Base-by-base conservation (phyloP, 495 filamentous ascomycete species). In the Neurospora intermedia region DNA sequence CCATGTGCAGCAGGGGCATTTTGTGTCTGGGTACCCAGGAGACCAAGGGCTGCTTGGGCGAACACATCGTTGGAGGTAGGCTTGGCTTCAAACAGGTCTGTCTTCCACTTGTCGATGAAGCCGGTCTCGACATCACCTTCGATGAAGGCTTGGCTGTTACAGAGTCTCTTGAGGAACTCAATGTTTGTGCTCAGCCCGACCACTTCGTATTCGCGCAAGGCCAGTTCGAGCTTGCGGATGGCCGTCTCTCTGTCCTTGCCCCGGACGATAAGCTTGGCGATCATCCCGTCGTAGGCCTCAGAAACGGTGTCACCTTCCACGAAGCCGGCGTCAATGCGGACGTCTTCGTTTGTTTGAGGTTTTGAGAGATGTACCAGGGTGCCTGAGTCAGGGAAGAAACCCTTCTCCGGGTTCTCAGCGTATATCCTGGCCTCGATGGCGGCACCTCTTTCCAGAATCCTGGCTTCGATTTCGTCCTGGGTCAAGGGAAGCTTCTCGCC, bases 271-370 rank as follows among this genome's bases (percentile, higher is more conserved):
- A 99, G 86, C 80, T 99, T 99, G 54, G 96, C 91, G 74, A 99
- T 98, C 96, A 99, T 98, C 6, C 96, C 95, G 76, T 99, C 96
- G 81, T 98, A 99, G 71, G 96, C 90, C n/a, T 94, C 91, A 0
- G 94, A 96, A 1, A 99, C 90, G 74, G 94, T 92, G 78, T 98
- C 95, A 20, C 96, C 96, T 75, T 92, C 86, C 15, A 93, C 87
- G 77, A 98, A 98, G 0, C 96, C 96, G 9, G 94, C 92, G 78
- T 99, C 96, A 72, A 99, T 93, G 39, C 96, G 89, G 59, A 97
- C 88, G 73, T 91, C 91, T 4, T 91, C 87, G 13, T 87, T 87
- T 1, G 83, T 78, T n/a, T 82, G 80, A 0, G 96, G 96, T 1
- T 90, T 94, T 20, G 88, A 87, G 10, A 98, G 88, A 82, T 98